Conservation (phyloP, 2,329 filamentous ascomycete genomes). For the Aspergillus floridensis region DNA sequence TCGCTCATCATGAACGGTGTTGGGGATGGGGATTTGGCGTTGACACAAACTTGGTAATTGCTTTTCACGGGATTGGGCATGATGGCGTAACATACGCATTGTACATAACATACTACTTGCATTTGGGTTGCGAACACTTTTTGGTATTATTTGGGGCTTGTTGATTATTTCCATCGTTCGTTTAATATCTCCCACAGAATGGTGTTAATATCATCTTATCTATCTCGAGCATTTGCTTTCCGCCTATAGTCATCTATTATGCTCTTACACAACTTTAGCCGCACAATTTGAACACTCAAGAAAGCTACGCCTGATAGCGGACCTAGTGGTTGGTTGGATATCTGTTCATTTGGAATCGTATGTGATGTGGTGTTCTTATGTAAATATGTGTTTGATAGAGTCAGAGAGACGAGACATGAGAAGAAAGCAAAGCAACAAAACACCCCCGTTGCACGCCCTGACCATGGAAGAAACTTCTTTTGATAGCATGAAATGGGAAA, state of each 20-base stretch:
- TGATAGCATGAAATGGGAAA: neutral
- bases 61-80: neutral
- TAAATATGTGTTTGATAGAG: neutral
- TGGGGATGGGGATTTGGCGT: neutral
- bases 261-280: too few relatives aligned
- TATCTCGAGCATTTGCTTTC: too few relatives aligned
- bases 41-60: constrained; percentile 6
- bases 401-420: neutral
- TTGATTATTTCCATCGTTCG: neutral
- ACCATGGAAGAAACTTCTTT: neutral
- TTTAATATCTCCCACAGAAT: neutral
- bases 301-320: too few relatives aligned
- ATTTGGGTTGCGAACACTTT: neutral
- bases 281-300: too few relatives aligned
- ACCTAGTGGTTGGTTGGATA: too few relatives aligned
- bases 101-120: neutral
- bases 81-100: neutral
- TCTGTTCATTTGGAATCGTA: neutral
- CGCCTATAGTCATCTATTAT: too few relatives aligned
- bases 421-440: neutral
- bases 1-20: neutral
- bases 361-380: neutral
- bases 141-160: neutral
- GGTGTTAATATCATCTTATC: neutral
- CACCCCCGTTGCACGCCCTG: neutral